Base-by-base conservation (phyloP, 1,284 basidiomycete genomes). In the Takashimella koratensis region DNA sequence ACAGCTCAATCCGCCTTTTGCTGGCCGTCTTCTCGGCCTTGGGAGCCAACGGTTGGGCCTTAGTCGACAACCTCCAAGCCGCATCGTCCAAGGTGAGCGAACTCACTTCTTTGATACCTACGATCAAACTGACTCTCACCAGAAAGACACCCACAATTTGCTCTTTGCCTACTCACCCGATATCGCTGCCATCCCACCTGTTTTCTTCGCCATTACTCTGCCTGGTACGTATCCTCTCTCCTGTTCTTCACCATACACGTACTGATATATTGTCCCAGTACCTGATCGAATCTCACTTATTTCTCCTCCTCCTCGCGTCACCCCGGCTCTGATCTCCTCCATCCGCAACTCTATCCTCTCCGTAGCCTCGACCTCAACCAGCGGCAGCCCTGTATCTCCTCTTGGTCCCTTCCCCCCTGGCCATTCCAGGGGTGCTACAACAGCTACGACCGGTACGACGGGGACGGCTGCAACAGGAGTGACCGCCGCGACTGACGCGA, bases 221-320 rank as follows among this genome's bases (percentile, higher is more conserved):
- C 73, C 73, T 27, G 45, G 73, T 72, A 22, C 56, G 69, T 56
- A 21, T 19, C 20, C n/a, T 21, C 16, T 2, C 42, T 16, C 5
- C 10, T 20, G 12, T 16, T 13, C 1, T 41, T 22, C 39, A 5
- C 41, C 40, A 22, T 48, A 56, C n/a, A 54, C 44, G 0, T 19
- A 10, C n/a, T 36, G 30, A 16, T 16, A 36, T 36, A 36, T 16
- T 36, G 8, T 36, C 16, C 30, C 57, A 75, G 73, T 73, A 12
- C 64, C 70, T 4, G 71, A 75, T 45, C 60, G 70, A 13, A 53
- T 75, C 3, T 72, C 73, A 1, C 53, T 75, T 49, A 66, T 75
- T 26, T 70, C 65, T 2, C 56, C 73, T 0, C 71, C 71, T 3
- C 54, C 58, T 1, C 62, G 62, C 43, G 51, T 53, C 1, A 64